Evolutionary conservation across 2,329 filamentous ascomycete genomes (phyloP).

Genomic region (Podosphaera aphanis): DNA sequence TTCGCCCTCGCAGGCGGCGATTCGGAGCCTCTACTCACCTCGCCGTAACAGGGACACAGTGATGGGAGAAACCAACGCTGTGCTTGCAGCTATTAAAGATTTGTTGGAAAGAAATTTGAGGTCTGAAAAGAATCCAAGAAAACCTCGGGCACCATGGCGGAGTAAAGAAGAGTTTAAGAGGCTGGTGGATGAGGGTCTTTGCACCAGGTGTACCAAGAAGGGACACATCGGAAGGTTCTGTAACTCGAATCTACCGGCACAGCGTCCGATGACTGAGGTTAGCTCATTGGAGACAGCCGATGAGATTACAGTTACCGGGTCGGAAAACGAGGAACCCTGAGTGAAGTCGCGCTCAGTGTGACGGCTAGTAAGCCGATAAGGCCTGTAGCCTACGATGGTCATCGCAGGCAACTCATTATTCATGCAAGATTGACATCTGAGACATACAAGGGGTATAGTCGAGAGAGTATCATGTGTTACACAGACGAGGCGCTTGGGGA

Average conservation of each 20-base stretch:
- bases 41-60: too few species aligned
- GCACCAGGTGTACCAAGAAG: neutral
- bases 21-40: too few species aligned
- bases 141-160: neutral
- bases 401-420: too few species aligned
- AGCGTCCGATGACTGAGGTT: neutral
- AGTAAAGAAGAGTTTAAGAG: neutral
- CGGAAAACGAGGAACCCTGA: conserved; percentile 1
- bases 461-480: too few species aligned
- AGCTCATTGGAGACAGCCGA: neutral
- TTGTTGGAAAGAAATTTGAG: neutral
- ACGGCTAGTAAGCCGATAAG: too few species aligned
- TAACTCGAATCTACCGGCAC: neutral
- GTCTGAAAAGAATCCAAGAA: neutral
- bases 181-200: neutral
- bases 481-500: too few species aligned
- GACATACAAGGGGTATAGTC: too few species aligned
- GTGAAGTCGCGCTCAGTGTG: neutral
- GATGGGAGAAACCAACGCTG: neutral
- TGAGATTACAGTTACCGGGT: neutral
- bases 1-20: too few species aligned
- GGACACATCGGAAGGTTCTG: neutral
- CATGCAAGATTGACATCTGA: too few species aligned
- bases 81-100: neutral
- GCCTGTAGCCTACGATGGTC: too few species aligned